Conservation (phyloP, 179 eudicot species). For the Silene coronaria region DNA sequence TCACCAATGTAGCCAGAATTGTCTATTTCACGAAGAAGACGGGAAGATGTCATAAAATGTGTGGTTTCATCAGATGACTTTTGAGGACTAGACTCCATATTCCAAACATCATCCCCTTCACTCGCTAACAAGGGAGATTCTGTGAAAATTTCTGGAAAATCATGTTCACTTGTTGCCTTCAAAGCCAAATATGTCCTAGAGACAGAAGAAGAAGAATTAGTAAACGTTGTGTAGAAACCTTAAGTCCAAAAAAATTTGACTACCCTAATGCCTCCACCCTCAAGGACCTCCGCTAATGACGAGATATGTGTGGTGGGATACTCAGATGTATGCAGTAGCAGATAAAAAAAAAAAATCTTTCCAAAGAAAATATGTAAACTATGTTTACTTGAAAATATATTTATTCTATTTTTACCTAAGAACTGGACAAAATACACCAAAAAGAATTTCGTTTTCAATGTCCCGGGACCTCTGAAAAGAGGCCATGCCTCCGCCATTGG, state of each 20-base stretch:
- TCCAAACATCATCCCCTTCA: constrained; percentile 43
- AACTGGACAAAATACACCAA: no score
- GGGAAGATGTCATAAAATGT: constrained; percentile 38
- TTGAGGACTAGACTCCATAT: constrained; percentile 42
- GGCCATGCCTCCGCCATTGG: no score
- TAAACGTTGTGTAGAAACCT: not conserved
- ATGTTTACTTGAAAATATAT: no score
- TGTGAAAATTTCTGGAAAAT: constrained; percentile 36
- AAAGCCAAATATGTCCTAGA: constrained; percentile 76
- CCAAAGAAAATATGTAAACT: no score
- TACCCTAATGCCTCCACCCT: no score
- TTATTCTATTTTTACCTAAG: no score
- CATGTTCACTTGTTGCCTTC: constrained; percentile 57
- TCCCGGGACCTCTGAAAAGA: no score
- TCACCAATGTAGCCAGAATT: constrained; percentile 74
- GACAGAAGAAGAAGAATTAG: not conserved
- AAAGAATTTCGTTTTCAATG: no score
- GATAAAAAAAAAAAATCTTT: no score
- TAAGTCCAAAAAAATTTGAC: not conserved
- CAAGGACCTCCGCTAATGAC: no score
- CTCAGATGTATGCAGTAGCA: no score
- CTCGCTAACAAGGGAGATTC: constrained; percentile 44
- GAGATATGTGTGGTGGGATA: no score
- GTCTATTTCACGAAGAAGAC: constrained; percentile 69
- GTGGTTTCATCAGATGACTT: constrained; percentile 33